phyloP scores from a whole-genome alignment of 1,284 basidiomycete species.

The Golubevia sp. region DNA sequence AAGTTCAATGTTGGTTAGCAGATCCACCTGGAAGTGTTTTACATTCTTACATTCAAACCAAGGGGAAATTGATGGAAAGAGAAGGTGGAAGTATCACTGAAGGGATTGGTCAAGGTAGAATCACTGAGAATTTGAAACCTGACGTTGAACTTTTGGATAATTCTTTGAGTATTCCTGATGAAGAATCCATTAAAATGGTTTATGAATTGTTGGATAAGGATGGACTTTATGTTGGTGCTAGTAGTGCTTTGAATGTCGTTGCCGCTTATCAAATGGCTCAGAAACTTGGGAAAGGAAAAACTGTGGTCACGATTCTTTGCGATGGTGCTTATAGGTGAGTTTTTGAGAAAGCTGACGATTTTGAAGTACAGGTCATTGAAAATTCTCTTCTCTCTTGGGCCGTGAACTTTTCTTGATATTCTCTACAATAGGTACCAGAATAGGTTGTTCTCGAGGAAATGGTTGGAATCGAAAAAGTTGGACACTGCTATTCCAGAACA shows the following conservation, averaged over 20 bases:
- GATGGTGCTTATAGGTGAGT: conserved; percentile 84
- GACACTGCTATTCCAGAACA: conserved; percentile 79
- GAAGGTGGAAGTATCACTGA: conserved; percentile 89
- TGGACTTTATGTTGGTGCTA: conserved; percentile 95
- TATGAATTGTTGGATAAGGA: conserved; percentile 91
- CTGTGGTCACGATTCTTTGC: conserved; percentile 85
- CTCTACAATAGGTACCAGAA: conserved; percentile 74
- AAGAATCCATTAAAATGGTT: conserved; percentile 88
- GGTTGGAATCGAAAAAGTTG: conserved; percentile 84
- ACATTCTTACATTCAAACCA: conserved; percentile 81
- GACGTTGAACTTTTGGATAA: conserved; percentile 81
- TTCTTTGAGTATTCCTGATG: conserved; percentile 83
- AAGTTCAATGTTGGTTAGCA: conserved; percentile 88
- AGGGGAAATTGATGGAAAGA: conserved; percentile 75
- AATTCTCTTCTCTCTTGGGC: not conserved
- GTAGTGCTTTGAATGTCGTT: conserved; percentile 91
- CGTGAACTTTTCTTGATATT: not conserved
- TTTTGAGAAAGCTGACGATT: not conserved
- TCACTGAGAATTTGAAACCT: conserved; percentile 89
- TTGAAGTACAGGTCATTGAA: not conserved
- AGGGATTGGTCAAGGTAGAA: conserved; percentile 95
- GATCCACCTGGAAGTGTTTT: conserved; percentile 95
- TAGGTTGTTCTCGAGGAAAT: conserved; percentile 90
- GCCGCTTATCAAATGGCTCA: conserved; percentile 86
- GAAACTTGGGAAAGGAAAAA: conserved; percentile 78